Base-by-base conservation (phyloP, 345 rosid genomes). In the Luvunga scandens region DNA sequence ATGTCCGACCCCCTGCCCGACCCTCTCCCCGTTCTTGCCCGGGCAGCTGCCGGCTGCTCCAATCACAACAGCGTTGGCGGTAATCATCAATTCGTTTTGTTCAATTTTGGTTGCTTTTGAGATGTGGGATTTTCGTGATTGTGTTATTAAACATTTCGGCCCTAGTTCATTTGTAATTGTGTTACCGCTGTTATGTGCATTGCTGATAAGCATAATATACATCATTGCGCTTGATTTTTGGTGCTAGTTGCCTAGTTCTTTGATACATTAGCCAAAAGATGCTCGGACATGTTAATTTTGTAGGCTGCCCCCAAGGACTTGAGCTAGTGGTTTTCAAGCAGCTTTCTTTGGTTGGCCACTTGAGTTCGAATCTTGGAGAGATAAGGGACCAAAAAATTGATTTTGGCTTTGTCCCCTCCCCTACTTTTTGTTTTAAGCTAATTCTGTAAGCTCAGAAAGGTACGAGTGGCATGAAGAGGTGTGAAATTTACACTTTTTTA, bases 61-160 rank as follows among this genome's bases (percentile, higher is more conserved):
- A 91, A 91, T 59, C 93, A 87, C 86, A 91, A 91, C 75, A 90
- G 92, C 60, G 92, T 90, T 55, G 93, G 95, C 34, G 93, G 93
- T 91, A 79, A 22, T 31, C 16, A 31, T 7, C 22, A 19, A 19
- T 10, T 64, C 57, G 27, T 24, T 30, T 67, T 28, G 27, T 31
- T 66, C 14, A 24, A 38, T n/a, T 38, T 10, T 34, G 53, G 45
- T 27, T 27, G 22, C 10, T 31, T 64, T 18, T 64, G n/a, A 31
- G 24, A 31, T 64, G 38, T 31, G 24, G 24, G 39, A 64, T 31
- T 64, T 33, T 64, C 39, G 10, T 31, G 31, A 6, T 30, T 64
- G n/a, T 63, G 66, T 34, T 33, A 7, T 1, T 34, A 22, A 34
- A 18, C 4, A 66, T 34, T 22, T 67, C 9, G 30, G 24, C 21